Percentiles rank a stretch among this genome's conserved stretches.
These are phyloP conservation scores for Solanum infundibuliforme DNA, from an alignment of 257 asterid species.

Conservation along the genomic window DNA sequence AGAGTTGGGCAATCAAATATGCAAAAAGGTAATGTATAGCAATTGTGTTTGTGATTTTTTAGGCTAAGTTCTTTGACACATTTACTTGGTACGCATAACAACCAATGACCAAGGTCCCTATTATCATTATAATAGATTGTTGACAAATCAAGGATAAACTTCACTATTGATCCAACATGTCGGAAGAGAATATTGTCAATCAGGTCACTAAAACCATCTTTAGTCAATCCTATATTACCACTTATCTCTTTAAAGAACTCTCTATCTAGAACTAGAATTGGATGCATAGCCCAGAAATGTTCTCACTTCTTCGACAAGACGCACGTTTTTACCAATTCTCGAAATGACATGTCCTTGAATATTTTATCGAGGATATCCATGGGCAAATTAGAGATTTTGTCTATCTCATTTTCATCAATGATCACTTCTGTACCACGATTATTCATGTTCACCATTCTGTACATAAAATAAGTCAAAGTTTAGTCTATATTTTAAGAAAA, in stretches of 20 bases:
- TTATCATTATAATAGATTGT: not conserved
- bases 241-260: not conserved
- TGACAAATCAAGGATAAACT: not conserved
- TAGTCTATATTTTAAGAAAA: not conserved
- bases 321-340: not conserved
- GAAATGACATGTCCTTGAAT: not conserved
- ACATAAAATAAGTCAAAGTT: not conserved
- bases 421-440: not conserved
- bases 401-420: not conserved
- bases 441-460: not conserved
- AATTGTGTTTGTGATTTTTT: not conserved
- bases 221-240: not conserved
- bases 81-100: not conserved
- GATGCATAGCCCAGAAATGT: not conserved
- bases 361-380: not conserved
- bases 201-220: not conserved
- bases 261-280: not conserved
- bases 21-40: not conserved
- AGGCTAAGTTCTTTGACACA: not conserved
- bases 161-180: not conserved
- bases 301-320: not conserved
- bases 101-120: not conserved
- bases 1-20: not conserved
- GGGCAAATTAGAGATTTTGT: not conserved
- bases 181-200: not conserved